Conservation (phyloP, 345 rosid species). For the Iberis pinnata region DNA sequence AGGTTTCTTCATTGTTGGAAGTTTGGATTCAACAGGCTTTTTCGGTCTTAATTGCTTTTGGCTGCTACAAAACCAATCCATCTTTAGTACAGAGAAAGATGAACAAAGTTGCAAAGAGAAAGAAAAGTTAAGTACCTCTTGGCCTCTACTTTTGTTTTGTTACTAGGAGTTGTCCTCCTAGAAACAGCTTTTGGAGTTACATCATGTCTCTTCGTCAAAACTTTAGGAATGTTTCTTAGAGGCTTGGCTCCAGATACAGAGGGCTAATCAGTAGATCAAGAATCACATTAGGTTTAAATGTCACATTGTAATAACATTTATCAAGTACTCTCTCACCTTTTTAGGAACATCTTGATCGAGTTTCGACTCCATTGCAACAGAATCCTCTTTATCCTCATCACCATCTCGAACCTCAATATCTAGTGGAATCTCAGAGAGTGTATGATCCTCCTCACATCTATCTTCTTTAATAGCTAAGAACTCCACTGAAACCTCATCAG, state of each 20-base stretch:
- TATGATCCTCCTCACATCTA: background rate
- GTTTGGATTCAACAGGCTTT: constrained; percentile 39
- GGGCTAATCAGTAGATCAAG: constrained; percentile 13
- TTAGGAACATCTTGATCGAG: background rate
- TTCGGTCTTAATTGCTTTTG: constrained; percentile 36
- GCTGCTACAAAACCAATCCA: constrained; percentile 34
- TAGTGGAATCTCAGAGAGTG: constrained; percentile 1
- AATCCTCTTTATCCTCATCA: constrained; percentile 20
- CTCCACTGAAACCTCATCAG: constrained; percentile 16
- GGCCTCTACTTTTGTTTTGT: constrained; percentile 32
- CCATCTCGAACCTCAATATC: constrained; percentile 36
- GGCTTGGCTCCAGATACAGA: constrained; percentile 18
- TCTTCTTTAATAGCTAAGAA: constrained; percentile 4
- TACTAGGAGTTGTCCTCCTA: constrained; percentile 25
- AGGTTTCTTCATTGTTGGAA: constrained; percentile 31
- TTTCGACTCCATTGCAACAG: background rate
- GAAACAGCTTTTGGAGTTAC: constrained; percentile 19
- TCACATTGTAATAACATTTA: constrained; percentile 2
- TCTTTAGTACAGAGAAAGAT: constrained; percentile 2
- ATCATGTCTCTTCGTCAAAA: constrained; percentile 29
- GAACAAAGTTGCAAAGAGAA: constrained; percentile 10
- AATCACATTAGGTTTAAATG: constrained; percentile 2
- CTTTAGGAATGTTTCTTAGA: constrained; percentile 4
- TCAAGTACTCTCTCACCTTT: constrained; percentile 13
- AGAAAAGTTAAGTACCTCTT: constrained; percentile 41